Evolutionary conservation across 768 basidiomycete genomes (phyloP), one percentile per base, ranked within the genome.

Genomic region (Dioszegia aurantiaca): DNA sequence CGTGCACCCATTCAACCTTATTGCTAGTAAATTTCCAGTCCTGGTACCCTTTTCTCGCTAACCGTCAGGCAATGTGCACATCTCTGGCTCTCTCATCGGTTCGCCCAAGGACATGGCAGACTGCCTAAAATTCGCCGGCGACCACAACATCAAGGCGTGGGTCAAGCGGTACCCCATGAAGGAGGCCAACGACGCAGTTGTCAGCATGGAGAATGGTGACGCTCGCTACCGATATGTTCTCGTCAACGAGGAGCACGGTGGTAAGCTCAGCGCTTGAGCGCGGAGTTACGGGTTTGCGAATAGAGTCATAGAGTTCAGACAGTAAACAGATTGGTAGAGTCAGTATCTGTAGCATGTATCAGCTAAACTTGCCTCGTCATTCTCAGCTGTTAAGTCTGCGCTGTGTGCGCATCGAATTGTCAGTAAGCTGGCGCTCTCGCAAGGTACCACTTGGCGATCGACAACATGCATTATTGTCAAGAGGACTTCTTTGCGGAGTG

Each of bases 51-150:
- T 46, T 74, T 67, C 63, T 26, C 68, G 40, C 69, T 39, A 71
- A 73, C 31, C 27, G 79, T 74, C 69, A 84, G 78, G 75, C 80
- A 63, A 83, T 83, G 64, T 68, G 27, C 60, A 67, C 31, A 44
- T 77, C 30, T 58, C 59, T 41, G 72, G 69, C 16, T 69, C 65
- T 14, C 37, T 59, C 36, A 67, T 74, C 52, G 63, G 69, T 12
- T 69, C 67, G 12, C 67, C 68, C 27, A 43, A 54, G 16, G 61
- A 55, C 12, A 67, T 73, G 17, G 40, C 54, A 16, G 58, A 59
- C 3, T 63, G 66, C 59, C 59, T 69, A 42, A 39, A 64, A 11
- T 56, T 72, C 41, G 68, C 67, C 17, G 67, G 63, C n/a, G 63
- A 65, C 19, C 63, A 72, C 43, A 52, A 70, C 16, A 56, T 74